A percentile compares a stretch with the other conserved stretches of the same genome.
Evolutionary conservation across 352 stramenopile genomes (phyloP).

Genomic region (Globisporangium paroecandrum): DNA sequence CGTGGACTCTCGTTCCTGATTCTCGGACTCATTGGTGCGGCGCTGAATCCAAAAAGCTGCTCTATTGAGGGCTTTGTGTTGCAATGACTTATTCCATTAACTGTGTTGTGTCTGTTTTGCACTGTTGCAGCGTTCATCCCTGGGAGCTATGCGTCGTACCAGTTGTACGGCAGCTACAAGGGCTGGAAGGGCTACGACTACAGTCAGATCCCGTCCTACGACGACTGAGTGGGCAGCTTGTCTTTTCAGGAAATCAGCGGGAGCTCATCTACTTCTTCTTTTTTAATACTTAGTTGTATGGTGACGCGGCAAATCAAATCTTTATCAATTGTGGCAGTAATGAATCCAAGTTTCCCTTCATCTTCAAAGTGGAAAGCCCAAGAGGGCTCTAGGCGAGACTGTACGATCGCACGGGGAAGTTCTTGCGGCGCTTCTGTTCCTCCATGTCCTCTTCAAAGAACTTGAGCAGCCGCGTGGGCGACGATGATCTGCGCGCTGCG

Average conservation of each 20-base stretch:
- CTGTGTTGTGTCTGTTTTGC: not conserved
- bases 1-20: conserved; percentile 76
- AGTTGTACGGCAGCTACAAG: conserved; percentile 80
- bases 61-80: not conserved
- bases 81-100: not conserved
- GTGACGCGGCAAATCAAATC: not conserved
- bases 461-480: conserved; percentile 25
- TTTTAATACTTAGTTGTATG: not conserved
- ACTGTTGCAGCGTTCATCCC: conserved; percentile 70
- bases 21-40: conserved; percentile 70
- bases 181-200: conserved; percentile 85
- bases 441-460: conserved; percentile 19
- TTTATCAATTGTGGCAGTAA: not conserved
- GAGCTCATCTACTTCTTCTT: not conserved
- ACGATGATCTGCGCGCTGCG: conserved; percentile 30
- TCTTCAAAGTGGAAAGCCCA: not conserved
- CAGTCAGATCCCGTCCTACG: conserved; percentile 80
- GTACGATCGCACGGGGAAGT: conserved; percentile 10
- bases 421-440: conserved; percentile 11
- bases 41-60: not conserved
- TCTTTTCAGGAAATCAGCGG: not conserved
- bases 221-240: conserved; percentile 39
- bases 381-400: conserved; percentile 1
- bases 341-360: not conserved
- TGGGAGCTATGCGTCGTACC: conserved; percentile 71